Conservation (phyloP, 2,329 filamentous ascomycete genomes). For the Penicillium sp. region DNA sequence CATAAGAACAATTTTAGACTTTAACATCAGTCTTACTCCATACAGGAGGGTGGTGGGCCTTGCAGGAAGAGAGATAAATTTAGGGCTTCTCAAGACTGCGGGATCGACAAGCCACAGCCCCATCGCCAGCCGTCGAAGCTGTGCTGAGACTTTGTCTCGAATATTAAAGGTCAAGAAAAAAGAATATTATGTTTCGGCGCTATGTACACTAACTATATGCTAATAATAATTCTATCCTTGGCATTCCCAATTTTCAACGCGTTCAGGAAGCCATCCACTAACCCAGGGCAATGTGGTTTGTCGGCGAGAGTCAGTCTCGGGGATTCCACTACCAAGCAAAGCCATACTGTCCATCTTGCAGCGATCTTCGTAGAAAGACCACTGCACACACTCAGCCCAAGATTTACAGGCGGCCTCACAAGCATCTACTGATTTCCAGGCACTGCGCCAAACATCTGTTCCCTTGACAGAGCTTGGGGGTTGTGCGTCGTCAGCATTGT, state of each 20-base stretch:
- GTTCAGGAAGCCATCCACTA: slow-evolving; percentile 29
- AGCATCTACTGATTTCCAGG: slow-evolving; percentile 28
- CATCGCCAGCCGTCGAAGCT: neutral
- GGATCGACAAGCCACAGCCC: neutral
- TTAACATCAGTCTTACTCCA: neutral
- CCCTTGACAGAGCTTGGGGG: slow-evolving; percentile 18
- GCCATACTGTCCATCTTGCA: slow-evolving; percentile 31
- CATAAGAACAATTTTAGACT: neutral
- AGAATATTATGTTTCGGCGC: neutral
- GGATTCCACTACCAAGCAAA: slow-evolving; percentile 28
- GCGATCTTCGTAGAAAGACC: slow-evolving; percentile 33
- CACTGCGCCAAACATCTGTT: slow-evolving; percentile 21
- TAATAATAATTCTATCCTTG: slow-evolving; percentile 6
- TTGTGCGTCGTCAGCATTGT: slow-evolving; percentile 16
- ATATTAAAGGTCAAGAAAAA: neutral
- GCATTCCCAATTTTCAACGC: slow-evolving; percentile 17
- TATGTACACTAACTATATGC: neutral
- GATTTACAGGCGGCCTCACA: slow-evolving; percentile 30
- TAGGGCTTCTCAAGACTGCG: neutral
- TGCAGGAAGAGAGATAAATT: neutral
- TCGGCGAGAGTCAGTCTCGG: slow-evolving; percentile 25
- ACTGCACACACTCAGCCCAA: slow-evolving; percentile 33
- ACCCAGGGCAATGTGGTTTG: slow-evolving; percentile 29
- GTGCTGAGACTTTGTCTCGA: neutral
- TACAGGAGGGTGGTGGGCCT: neutral